These are phyloP conservation scores for Ceratocystis alfenasii DNA, from an alignment of 2,329 filamentous ascomycete genomes.

Conservation along the genomic window DNA sequence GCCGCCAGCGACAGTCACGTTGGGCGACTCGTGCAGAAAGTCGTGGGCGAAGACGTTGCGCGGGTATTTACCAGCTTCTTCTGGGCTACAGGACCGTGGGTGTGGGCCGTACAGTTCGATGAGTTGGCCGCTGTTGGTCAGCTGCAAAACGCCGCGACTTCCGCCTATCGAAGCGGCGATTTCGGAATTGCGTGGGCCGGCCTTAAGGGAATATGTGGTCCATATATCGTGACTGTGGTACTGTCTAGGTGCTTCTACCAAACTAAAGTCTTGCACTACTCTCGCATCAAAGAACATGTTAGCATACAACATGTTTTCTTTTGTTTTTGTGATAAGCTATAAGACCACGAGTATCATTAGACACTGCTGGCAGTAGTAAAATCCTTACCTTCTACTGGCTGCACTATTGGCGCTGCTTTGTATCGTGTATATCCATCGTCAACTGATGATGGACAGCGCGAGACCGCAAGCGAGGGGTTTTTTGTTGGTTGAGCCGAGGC, in stretches of 20 bases:
- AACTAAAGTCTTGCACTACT: conserved; percentile 15
- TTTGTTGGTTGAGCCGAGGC: not conserved
- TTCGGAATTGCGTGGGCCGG: conserved; percentile 39
- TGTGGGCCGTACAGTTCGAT: conserved; percentile 4
- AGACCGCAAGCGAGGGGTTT: not conserved
- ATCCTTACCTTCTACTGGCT: not conserved
- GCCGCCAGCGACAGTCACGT: conserved; percentile 18
- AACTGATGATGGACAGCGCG: conserved; percentile 1
- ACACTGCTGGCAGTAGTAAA: not conserved
- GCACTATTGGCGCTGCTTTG: not conserved
- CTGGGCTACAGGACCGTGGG: conserved; percentile 11
- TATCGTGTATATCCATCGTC: not conserved
- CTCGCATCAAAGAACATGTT: not conserved
- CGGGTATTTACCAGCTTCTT: conserved; percentile 8
- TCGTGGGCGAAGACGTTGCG: conserved; percentile 21
- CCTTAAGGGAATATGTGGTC: conserved; percentile 34
- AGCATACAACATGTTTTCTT: not conserved
- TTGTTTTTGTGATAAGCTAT: too few species aligned
- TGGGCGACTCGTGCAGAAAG: conserved; percentile 17
- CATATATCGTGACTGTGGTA: conserved; percentile 8
- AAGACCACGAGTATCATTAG: too few species aligned
- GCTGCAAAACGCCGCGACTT: conserved; percentile 17
- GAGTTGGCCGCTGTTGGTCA: conserved; percentile 1
- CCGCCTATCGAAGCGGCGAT: conserved; percentile 27
- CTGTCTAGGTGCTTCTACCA: conserved; percentile 9